Evolutionary conservation across 495 filamentous ascomycete genomes (phyloP).

Genomic region (Trichoderma asperelloides): DNA sequence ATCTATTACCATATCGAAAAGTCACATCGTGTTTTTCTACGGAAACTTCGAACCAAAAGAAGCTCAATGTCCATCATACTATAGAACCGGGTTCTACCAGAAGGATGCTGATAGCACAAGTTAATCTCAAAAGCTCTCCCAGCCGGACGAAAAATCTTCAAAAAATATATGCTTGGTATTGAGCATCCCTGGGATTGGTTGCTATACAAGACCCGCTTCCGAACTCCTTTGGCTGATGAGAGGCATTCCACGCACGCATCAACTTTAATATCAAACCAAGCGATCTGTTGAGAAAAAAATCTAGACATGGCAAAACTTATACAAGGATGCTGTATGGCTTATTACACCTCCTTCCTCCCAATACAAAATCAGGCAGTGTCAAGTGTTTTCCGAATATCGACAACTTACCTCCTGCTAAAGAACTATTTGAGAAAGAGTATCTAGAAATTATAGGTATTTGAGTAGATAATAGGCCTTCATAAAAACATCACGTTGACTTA

Average conservation of each 20-base stretch:
- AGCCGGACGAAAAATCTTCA: not conserved
- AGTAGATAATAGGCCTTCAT: not conserved
- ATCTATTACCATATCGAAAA: too few species aligned
- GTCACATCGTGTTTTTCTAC: too few species aligned
- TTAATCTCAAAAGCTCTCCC: not conserved
- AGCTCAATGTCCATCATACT: too few species aligned
- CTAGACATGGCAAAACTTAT: not conserved
- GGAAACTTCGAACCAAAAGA: too few species aligned
- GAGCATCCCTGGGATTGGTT: not conserved
- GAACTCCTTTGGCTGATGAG: not conserved
- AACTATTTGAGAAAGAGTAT: not conserved
- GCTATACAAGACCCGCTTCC: not conserved
- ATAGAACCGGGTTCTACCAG: not conserved
- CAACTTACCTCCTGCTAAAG: not conserved
- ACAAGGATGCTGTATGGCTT: not conserved
- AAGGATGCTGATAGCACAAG: not conserved
- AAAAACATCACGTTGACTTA: not conserved
- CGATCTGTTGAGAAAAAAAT: not conserved
- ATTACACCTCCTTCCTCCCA: not conserved
- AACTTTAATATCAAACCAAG: not conserved
- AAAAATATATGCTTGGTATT: not conserved
- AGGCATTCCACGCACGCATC: not conserved
- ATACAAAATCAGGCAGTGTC: not conserved
- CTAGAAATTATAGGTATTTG: not conserved
- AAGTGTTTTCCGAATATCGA: not conserved